Base-by-base conservation (phyloP, 1,284 basidiomycete genomes). In the Marasmius sp. region DNA sequence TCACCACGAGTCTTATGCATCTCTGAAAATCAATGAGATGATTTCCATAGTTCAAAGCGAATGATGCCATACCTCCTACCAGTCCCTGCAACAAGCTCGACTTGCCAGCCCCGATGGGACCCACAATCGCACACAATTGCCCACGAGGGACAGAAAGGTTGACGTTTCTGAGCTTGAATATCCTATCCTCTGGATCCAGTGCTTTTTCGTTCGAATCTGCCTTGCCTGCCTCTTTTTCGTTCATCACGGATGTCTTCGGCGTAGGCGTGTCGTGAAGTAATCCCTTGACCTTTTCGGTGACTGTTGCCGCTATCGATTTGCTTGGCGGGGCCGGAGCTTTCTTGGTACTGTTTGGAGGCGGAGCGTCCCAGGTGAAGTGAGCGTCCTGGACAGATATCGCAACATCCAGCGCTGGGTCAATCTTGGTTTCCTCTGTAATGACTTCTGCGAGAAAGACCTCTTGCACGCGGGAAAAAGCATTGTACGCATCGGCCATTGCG, bases 1-100 rank as follows among this genome's bases (percentile, higher is more conserved):
- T 74, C 83, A 6, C 91, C 91, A 18, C 75, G 71, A 0, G 82
- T 86, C 61, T 78, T 77, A 61, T 87, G 79, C 92, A 93, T 93
- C 70, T 94, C 92, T 18, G 47, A 12, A 53, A 53, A 3, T 22
- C 33, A 39, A 49, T 8, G 16, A 20, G 10, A 37, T n/a, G 6
- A 2, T 11, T 37, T 33, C 11, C 33, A 51, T 37, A 38, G 16
- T 16, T 6, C 27, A 27, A 27, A 27, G 27, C 27, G 27, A 27
- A 27, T 27, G 5, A 27, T 27, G 27, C 27, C 52, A 5, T 54
- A 38, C 52, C 52, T 54, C 52, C 52, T 6, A 54, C 52, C 36
- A 54, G 34, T 54, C 52, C 52, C 52, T 54, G 52, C 20, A 54
- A 38, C 20, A 54, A 20, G 20, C 52, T 54, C n/a, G 52, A 54